These are phyloP conservation scores for Lachnellula hyalina DNA, from an alignment of 2,329 filamentous ascomycete species.

Conservation along the genomic window DNA sequence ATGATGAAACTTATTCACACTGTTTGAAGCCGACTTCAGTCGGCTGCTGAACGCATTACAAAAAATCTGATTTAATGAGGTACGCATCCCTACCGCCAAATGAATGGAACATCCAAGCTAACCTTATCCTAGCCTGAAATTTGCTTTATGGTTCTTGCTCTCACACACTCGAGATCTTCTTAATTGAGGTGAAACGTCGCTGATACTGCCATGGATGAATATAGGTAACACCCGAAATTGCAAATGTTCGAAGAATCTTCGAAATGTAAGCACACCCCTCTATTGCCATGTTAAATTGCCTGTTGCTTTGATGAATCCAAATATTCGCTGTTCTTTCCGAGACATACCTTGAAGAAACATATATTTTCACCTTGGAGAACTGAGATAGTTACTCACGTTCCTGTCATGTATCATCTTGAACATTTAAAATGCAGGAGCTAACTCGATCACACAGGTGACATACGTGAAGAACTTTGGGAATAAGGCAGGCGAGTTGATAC, in stretches of 20 bases:
- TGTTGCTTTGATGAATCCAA: conserved; percentile 32
- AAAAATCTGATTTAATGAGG: conserved; percentile 44
- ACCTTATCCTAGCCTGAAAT: conserved; percentile 28
- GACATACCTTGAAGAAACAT: conserved; percentile 32
- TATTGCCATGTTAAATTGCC: background rate
- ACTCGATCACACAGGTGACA: background rate
- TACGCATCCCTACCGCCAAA: conserved; percentile 19
- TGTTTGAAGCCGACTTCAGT: conserved; percentile 35
- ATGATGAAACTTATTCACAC: conserved; percentile 41
- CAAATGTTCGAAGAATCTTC: background rate
- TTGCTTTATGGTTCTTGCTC: conserved; percentile 26
- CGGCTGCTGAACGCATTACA: conserved; percentile 32
- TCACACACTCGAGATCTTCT: background rate
- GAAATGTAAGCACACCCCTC: conserved; percentile 10
- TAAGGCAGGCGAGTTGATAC: too few relatives aligned
- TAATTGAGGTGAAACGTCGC: background rate
- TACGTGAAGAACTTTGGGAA: too few relatives aligned
- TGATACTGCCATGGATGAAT: conserved; percentile 4
- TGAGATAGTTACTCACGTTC: conserved; percentile 20
- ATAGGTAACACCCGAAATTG: conserved; percentile 10
- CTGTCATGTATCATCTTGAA: conserved; percentile 5
- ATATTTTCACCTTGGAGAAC: conserved; percentile 37
- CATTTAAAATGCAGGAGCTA: background rate
- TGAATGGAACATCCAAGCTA: conserved; percentile 7
- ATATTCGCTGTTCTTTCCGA: conserved; percentile 33